Base-by-base conservation (phyloP, 2,329 filamentous ascomycete genomes). In the Fusarium zealandicum region DNA sequence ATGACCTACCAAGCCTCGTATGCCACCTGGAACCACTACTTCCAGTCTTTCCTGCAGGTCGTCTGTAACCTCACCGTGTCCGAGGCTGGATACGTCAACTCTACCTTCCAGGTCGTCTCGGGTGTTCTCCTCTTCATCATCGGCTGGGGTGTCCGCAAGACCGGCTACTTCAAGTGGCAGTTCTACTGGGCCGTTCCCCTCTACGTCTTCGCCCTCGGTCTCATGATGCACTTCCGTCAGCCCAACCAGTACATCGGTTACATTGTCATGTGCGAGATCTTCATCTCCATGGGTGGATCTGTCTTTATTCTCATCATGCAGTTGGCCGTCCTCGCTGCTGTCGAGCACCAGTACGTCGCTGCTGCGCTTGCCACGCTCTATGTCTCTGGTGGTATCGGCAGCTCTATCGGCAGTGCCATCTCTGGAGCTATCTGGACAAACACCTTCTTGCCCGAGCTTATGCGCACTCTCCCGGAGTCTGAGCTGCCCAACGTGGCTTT, bases 281-380 rank as follows among this genome's bases (percentile, higher is more conserved):
- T 83, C 41, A 77, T 84, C 55, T 80, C 81, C 6, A 73, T 81
- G 12, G 81, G 73, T 11, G 81, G 77, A 22, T 80, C 78, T 53
- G 81, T 83, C 69, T 82, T 82, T 63, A 82, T 81, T 11, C 61
- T 82, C 14, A 76, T 78, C 49, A 74, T 82, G 58, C 80, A 87
- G 54, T 80, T 88, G 60, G 82, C 83, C 5, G 79, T 86, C 33
- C 81, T 87, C 70, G 76, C 81, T 0, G 77, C 80, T 3, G 79
- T 80, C 13, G 78, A 78, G 51, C 82, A 84, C 43, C 76, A 81
- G 44, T 77, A 83, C 35, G 74, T 85, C 5, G 81, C 83, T 20
- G 78, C 77, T 4, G 76, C 73, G 2, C 72, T 82, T 16, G 78
- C 79, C 0, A 64, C 81, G 16, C 65, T 81, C 1, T 75, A 74